Conservation (phyloP, 176 grass and related monocot species). For the Oryza officinalis region DNA sequence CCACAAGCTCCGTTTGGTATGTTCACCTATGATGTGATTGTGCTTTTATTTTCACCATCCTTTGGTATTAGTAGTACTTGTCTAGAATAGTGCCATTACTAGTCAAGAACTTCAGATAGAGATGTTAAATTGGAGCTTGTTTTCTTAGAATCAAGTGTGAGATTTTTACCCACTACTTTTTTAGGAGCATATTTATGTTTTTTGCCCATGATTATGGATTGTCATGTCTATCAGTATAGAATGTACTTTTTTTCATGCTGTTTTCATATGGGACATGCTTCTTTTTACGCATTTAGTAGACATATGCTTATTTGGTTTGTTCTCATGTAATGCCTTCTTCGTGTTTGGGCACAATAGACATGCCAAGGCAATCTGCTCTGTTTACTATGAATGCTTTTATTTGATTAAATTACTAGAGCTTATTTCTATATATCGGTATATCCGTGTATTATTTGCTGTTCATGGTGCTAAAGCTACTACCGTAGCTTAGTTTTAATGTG, state of each 20-base stretch:
- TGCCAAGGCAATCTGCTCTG: background rate
- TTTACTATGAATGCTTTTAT: background rate
- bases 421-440: background rate
- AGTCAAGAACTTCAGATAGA: background rate
- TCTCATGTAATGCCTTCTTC: background rate
- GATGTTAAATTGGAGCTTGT: background rate
- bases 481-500: background rate
- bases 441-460: background rate
- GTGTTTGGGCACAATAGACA: background rate
- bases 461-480: background rate
- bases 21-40: background rate
- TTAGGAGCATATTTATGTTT: too few species aligned
- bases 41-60: background rate
- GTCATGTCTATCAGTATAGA: background rate
- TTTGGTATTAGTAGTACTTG: background rate
- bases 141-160: background rate
- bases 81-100: background rate
- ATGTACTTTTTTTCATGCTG: background rate
- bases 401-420: background rate
- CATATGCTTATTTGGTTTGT: background rate
- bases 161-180: background rate
- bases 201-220: too few species aligned
- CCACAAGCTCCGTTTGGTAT: constrained; percentile 63
- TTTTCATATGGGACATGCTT: background rate
- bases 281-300: background rate